Conservation (phyloP, 176 grass and related monocot genomes). For the Avena insularis region DNA sequence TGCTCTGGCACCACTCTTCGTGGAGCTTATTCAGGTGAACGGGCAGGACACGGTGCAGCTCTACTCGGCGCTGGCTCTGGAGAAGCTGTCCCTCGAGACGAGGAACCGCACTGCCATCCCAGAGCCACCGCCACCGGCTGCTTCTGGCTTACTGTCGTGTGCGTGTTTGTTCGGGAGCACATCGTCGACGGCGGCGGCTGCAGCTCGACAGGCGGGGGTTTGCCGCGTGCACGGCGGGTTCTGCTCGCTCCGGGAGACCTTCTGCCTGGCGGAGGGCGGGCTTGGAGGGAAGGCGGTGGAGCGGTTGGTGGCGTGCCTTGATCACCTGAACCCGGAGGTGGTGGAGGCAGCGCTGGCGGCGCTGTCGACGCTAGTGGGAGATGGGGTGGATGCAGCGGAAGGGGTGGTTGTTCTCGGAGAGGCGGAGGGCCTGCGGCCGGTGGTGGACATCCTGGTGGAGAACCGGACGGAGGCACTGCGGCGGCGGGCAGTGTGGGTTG, state of each 20-base stretch:
- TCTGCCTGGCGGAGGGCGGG: conserved; percentile 67
- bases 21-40: conserved; percentile 64
- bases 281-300: conserved; percentile 56
- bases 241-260: conserved; percentile 71
- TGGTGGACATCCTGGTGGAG: conserved; percentile 73
- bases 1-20: conserved; percentile 62
- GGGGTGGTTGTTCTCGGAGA: conserved; percentile 71
- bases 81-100: conserved; percentile 66
- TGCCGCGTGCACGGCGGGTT: conserved; percentile 77
- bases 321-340: conserved; percentile 66
- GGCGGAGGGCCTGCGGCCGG: conserved; percentile 58
- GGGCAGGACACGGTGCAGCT: conserved; percentile 70
- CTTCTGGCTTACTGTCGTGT: conserved; percentile 16
- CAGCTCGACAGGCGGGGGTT: conserved; percentile 27
- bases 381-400: conserved; percentile 53
- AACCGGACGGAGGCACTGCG: conserved; percentile 58
- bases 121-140: neutral
- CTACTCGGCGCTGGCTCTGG: conserved; percentile 65
- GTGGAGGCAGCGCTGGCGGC: conserved; percentile 80
- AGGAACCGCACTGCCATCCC: conserved; percentile 52
- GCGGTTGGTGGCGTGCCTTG: conserved; percentile 78
- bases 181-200: neutral
- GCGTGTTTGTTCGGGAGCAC: conserved; percentile 30
- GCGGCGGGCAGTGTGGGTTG: conserved; percentile 69
- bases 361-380: conserved; percentile 68